Evolutionary conservation across 2,329 filamentous ascomycete species (phyloP).

Genomic region (Mycosphaerella arachidis): DNA sequence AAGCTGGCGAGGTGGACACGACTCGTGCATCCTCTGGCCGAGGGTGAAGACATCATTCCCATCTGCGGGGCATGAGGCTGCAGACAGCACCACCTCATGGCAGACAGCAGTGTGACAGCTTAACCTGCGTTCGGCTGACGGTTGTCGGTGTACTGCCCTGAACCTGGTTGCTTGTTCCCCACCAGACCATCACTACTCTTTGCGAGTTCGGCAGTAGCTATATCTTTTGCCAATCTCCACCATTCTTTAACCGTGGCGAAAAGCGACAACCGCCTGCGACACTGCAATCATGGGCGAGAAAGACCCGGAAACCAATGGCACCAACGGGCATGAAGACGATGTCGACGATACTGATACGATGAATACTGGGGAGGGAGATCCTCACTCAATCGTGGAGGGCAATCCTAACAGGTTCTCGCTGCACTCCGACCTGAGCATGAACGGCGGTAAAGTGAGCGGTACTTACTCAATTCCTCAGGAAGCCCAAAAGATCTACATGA

Average conservation of each 20-base stretch:
- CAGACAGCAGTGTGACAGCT: neutral
- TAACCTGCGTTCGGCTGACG: neutral
- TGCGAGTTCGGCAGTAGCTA: neutral
- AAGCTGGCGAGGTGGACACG: neutral
- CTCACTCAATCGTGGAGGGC: neutral
- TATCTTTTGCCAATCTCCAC: neutral
- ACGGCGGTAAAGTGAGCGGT: neutral
- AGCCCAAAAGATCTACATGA: constrained; percentile 28
- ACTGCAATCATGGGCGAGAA: neutral
- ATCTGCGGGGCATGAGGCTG: neutral
- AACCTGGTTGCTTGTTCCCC: neutral
- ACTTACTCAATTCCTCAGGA: constrained; percentile 20
- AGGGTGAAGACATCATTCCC: neutral
- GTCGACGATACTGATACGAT: neutral
- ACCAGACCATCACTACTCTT: neutral
- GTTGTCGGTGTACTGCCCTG: neutral
- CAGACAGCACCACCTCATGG: neutral
- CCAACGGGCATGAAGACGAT: neutral
- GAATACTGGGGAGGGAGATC: neutral
- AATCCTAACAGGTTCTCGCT: constrained; percentile 1
- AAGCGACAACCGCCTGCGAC: neutral
- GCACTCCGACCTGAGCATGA: neutral
- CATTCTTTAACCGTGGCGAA: neutral
- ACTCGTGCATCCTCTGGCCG: neutral
- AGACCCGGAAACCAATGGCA: neutral